These are phyloP conservation scores for Tardiomyces depauwii DNA, from an alignment of 1,139 yeast genomes.

Conservation along the genomic window DNA sequence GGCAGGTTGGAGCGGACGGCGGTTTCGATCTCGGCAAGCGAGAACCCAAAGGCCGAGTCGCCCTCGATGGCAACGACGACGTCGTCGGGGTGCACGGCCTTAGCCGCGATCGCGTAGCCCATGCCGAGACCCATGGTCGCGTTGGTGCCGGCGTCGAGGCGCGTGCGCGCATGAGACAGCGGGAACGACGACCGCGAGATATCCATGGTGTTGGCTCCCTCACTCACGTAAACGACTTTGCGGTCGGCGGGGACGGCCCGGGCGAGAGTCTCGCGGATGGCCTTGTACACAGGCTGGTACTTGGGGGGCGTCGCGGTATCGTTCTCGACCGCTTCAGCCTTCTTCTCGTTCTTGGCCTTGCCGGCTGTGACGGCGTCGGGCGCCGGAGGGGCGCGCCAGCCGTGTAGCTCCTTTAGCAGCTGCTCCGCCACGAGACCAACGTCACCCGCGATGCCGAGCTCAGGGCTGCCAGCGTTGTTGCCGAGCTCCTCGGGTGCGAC, in stretches of 20 bases:
- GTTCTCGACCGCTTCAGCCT: slow-evolving; percentile 25
- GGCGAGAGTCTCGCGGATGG: slow-evolving; percentile 31
- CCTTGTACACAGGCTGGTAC: slow-evolving; percentile 43
- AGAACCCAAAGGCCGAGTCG: slow-evolving; percentile 63
- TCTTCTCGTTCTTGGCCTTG: slow-evolving; percentile 28
- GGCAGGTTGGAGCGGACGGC: slow-evolving; percentile 43
- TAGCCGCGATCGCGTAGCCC: slow-evolving; percentile 56
- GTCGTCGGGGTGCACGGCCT: slow-evolving; percentile 34
- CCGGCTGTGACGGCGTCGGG: slow-evolving; percentile 21
- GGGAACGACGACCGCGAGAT: slow-evolving; percentile 50
- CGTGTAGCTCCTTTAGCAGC: slow-evolving; percentile 22
- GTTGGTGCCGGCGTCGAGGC: slow-evolving; percentile 60
- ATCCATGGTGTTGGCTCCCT: slow-evolving; percentile 68
- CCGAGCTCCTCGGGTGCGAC: slow-evolving; percentile 42
- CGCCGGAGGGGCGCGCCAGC: slow-evolving; percentile 26
- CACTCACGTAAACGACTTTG: slow-evolving; percentile 37
- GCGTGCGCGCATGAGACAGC: slow-evolving; percentile 36
- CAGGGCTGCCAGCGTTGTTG: slow-evolving; percentile 27
- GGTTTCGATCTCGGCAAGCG: slow-evolving; percentile 56
- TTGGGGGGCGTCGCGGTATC: slow-evolving; percentile 20
- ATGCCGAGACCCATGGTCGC: slow-evolving; percentile 65
- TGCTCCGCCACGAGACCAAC: slow-evolving; percentile 31
- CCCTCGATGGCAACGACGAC: slow-evolving; percentile 52
- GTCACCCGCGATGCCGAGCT: slow-evolving; percentile 41
- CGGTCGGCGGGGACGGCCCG: slow-evolving; percentile 15